A percentile compares a stretch with the other conserved stretches of the same genome.
phyloP scores from a whole-genome alignment of 1,284 basidiomycete species.

The Malassezia sp. region DNA sequence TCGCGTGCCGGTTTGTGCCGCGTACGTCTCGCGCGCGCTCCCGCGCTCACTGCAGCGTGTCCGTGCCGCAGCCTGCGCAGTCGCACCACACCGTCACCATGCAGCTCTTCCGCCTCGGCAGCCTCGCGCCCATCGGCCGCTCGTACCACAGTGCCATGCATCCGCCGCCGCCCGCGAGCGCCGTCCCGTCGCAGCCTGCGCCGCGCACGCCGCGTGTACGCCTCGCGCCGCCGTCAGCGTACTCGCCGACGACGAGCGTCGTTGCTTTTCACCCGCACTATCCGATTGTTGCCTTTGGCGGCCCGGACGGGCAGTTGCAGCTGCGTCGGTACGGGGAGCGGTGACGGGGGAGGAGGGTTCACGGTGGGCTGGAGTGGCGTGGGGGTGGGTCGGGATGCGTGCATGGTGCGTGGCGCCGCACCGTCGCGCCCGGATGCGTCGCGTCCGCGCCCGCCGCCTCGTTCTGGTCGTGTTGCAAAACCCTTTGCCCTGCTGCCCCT shows the following conservation, averaged over 20 bases:
- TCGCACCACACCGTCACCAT: conserved; percentile 11
- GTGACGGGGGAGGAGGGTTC: neutral
- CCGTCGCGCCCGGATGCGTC: too few relatives aligned
- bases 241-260: conserved; percentile 31
- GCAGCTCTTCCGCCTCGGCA: conserved; percentile 16
- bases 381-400: too few relatives aligned
- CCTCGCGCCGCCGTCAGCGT: conserved; percentile 19
- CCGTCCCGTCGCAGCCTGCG: neutral
- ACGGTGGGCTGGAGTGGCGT: too few relatives aligned
- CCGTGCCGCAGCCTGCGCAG: conserved; percentile 2
- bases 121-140: conserved; percentile 2
- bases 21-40: conserved; percentile 39
- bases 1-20: conserved; percentile 71
- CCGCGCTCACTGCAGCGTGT: neutral
- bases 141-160: conserved; percentile 14
- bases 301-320: conserved; percentile 28
- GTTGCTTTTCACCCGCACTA: conserved; percentile 43
- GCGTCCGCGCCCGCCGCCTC: too few relatives aligned
- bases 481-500: too few relatives aligned
- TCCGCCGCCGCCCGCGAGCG: conserved; percentile 10
- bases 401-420: too few relatives aligned
- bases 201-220: neutral
- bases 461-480: too few relatives aligned
- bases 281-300: conserved; percentile 36
- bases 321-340: conserved; percentile 16